Evolutionary conservation across 139 green algal genomes (phyloP), one percentile per base, ranked within the genome.

Genomic region (Haematococcus lacustris): DNA sequence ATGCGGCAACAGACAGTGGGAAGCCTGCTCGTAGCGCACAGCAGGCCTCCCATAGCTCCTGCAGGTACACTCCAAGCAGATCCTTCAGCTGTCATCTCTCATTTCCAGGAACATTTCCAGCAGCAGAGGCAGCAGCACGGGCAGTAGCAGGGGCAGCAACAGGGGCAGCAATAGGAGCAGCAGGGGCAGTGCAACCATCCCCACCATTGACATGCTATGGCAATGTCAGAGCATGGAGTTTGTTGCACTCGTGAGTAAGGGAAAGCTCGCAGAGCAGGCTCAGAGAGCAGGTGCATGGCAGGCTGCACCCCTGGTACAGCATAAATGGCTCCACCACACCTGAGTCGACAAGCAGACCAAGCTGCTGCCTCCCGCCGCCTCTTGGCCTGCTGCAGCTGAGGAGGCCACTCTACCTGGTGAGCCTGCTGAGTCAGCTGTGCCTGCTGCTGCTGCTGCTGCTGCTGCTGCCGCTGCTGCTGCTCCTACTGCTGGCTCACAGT

Each of bases 1-100:
- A 90, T 0, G 77, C 85, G 0, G 53, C 85, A 59, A 83, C 85
- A 1, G 69, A 78, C 0, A 65, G 63, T 2, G 68, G 57, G 65
- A 90, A 90, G 34, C 38, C 70, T 51, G 34, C 35, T 2, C 80
- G 75, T 1, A 80, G 64, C 38, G 32, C n/a, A 0, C 41, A 6
- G 34, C 61, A 78, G 0, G 68, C 64, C 4, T 53, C 30, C 79
- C 79, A 85, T 47, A 85, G 41, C 0, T 26, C 69, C 76, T 82
- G 53, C 43, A 53, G 9, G 9, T 17, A 53, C 43, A 17, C 43
- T 53, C 43, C 17, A 17, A 9, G 9, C 43, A 9, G 9, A 17
- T 28, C 43, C 43, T 53, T 28, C 43, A 9, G 9, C 43, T 28
- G 43, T 53, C 17, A 17, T 9, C 43, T 28, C 9, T 53, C 43